These are phyloP conservation scores for Meredithiella fracta DNA, from an alignment of 2,329 filamentous ascomycete genomes.

Conservation along the genomic window DNA sequence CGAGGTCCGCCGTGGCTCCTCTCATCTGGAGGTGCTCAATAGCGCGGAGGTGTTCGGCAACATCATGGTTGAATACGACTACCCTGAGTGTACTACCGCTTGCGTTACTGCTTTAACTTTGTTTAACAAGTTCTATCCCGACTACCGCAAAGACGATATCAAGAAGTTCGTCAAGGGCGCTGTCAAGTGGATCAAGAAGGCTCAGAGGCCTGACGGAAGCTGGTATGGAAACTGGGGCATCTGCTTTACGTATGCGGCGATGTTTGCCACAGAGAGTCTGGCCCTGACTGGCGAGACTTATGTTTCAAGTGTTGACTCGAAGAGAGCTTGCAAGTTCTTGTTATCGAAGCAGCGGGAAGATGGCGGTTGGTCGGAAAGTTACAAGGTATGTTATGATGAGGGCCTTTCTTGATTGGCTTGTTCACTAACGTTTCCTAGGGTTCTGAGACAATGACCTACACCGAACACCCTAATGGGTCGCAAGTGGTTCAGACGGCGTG, in stretches of 20 bases:
- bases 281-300: conserved; percentile 70
- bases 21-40: conserved; percentile 71
- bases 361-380: conserved; percentile 94
- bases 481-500: conserved; percentile 93
- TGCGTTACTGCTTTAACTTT: conserved; percentile 74
- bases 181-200: conserved; percentile 64
- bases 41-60: conserved; percentile 90
- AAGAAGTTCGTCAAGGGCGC: conserved; percentile 53
- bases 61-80: conserved; percentile 98
- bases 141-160: conserved; percentile 66
- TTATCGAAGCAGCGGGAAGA: conserved; percentile 70
- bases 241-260: conserved; percentile 90
- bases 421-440: conserved; percentile 28
- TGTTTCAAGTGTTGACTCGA: conserved; percentile 51
- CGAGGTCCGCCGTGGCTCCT: conserved; percentile 63
- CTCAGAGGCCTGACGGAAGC: conserved; percentile 66
- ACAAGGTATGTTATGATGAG: conserved; percentile 36
- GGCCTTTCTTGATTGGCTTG: neutral
- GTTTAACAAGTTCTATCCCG: conserved; percentile 66
- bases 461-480: conserved; percentile 55
- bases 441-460: conserved; percentile 61
- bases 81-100: conserved; percentile 93
- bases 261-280: conserved; percentile 89
- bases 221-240: conserved; percentile 99
- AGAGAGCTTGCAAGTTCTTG: conserved; percentile 70